Base-by-base conservation (phyloP, 140 eudicot genomes). In the Flaveria floridana region DNA sequence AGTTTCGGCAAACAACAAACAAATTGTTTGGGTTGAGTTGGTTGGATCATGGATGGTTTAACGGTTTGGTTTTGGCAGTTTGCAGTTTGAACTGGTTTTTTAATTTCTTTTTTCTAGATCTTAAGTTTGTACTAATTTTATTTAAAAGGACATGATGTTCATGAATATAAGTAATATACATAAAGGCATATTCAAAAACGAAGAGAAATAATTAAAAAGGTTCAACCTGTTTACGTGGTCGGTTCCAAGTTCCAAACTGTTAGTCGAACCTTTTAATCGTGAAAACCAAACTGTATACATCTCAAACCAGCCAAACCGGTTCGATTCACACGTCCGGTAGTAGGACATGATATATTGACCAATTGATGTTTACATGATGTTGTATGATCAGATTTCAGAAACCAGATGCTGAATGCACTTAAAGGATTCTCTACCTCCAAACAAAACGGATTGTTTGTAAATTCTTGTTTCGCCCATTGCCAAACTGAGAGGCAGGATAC, bases 401-500 rank as follows among this genome's bases (percentile, higher is more conserved):
- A 68, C 70, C 82, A 84, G 68, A 95, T 95, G 99, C 70, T 95
- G 79, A 75, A 84, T 67, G 83, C 89, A 7, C 78, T 91, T 26
- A 82, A 81, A 76, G 85, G 81, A 28, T 95, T 95, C 87, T 76
- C 92, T 13, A 39, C 14, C 12, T 82, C 87, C 10, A 58, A 71
- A 51, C 90, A 85, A 69, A 91, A 85, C 19, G 97, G 95, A 1
- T 63, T 88, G 70, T 88, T 91, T 53, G 53, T 91, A 44, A 91
- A 91, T 74, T 91, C 97, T 5, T 91, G 97, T 72, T 91, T 91
- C 42, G 97, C 97, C 26, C 97, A 91, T 75, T 91, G 97, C 85
- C 97, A 91, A 72, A 82, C 97, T 1, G 97, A 91, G 81, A 88
- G 92, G 84, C 97, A 91, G 73, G 97, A 91, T 59, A 91, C 97